Percentiles rank a stretch among this genome's conserved stretches.
Conservation (phyloP, 1,139 yeast species). For the Maudiozyma humilis region DNA sequence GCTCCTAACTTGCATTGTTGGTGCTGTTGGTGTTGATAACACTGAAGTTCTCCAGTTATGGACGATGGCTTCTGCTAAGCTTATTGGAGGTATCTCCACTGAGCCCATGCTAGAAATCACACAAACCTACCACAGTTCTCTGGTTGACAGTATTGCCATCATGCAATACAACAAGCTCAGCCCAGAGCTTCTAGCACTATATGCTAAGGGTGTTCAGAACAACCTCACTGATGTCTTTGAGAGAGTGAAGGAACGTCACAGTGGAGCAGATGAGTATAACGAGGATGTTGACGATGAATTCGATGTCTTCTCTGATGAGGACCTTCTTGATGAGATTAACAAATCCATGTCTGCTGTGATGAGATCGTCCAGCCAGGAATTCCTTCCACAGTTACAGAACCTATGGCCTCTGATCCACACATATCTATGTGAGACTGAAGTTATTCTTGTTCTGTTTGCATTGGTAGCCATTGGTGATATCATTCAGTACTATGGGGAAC, state of each 20-base stretch:
- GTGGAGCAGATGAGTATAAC: slow-evolving; percentile 54
- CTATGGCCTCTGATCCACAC: slow-evolving; percentile 48
- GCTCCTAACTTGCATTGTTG: slow-evolving; percentile 57
- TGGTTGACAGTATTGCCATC: slow-evolving; percentile 58
- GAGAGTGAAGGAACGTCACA: slow-evolving; percentile 63
- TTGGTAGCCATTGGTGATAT: slow-evolving; percentile 73
- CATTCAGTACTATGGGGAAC: slow-evolving; percentile 68
- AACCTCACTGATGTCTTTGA: slow-evolving; percentile 62
- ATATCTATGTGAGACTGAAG: slow-evolving; percentile 56
- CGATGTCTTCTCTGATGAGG: slow-evolving; percentile 85
- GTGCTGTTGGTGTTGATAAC: slow-evolving; percentile 50
- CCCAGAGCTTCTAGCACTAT: slow-evolving; percentile 46
- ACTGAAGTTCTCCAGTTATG: slow-evolving; percentile 59
- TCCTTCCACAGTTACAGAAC: slow-evolving; percentile 57
- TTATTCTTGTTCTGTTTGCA: slow-evolving; percentile 67
- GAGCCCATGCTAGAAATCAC: slow-evolving; percentile 84
- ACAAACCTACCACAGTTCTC: slow-evolving; percentile 66
- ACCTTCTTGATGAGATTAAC: slow-evolving; percentile 74
- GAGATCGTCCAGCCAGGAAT: slow-evolving; percentile 50
- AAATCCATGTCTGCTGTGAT: slow-evolving; percentile 70
- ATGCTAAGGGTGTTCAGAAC: slow-evolving; percentile 52
- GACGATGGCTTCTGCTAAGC: slow-evolving; percentile 60
- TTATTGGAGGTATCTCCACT: slow-evolving; percentile 57
- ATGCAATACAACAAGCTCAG: slow-evolving; percentile 58
- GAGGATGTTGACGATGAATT: slow-evolving; percentile 65